phyloP scores from a whole-genome alignment of 495 filamentous ascomycete genomes.

The Delitschia confertaspora region DNA sequence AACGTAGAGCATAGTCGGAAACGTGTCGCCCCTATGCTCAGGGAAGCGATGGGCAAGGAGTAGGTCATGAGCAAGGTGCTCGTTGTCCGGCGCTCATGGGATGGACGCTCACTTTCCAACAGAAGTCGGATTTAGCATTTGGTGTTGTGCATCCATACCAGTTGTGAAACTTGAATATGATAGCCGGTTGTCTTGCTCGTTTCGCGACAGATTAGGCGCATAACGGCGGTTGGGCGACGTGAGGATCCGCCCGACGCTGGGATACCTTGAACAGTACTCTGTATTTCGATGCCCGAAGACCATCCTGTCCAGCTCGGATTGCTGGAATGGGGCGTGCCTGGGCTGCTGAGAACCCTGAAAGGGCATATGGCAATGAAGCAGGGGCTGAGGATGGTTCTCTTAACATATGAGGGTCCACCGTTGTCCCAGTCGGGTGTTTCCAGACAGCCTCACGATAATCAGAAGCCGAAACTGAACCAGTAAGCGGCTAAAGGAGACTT shows the following conservation, averaged over 20 bases:
- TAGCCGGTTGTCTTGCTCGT: slow-evolving; percentile 14
- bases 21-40: slow-evolving; percentile 76
- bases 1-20: slow-evolving; percentile 68
- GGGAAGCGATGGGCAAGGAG: slow-evolving; percentile 47
- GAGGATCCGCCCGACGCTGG: slow-evolving; percentile 16
- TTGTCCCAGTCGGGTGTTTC: slow-evolving; percentile 2
- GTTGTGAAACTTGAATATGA: slow-evolving; percentile 9
- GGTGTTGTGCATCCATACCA: slow-evolving; percentile 1
- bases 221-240: slow-evolving; percentile 25
- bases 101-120: too few species aligned
- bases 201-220: slow-evolving; percentile 15
- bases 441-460: not conserved
- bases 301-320: slow-evolving; percentile 1
- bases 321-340: slow-evolving; percentile 18
- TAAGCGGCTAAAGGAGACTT: too few species aligned
- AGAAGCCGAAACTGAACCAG: too few species aligned
- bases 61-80: not conserved
- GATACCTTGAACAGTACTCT: slow-evolving; percentile 2
- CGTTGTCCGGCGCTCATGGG: not conserved
- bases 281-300: slow-evolving; percentile 20
- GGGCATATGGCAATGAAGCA: slow-evolving; percentile 15
- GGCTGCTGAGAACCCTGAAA: not conserved
- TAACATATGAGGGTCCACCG: slow-evolving; percentile 7
- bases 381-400: slow-evolving; percentile 1
- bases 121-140: slow-evolving; percentile 7